Conservation (phyloP, 2,329 filamentous ascomycete species). For the Macrophomina tecta region DNA sequence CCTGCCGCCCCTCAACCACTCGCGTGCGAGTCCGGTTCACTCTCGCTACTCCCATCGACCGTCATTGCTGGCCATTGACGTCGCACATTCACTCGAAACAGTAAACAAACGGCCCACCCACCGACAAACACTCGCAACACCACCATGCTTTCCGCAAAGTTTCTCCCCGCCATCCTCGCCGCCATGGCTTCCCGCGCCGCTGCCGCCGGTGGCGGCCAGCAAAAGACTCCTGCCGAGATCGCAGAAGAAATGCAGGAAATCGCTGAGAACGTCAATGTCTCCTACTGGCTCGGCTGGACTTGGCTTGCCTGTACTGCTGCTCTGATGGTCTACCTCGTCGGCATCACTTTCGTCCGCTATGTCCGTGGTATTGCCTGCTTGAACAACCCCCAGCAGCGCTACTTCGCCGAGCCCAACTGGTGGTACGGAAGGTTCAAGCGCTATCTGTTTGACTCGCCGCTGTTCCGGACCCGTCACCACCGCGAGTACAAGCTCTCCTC, state of each 20-base stretch:
- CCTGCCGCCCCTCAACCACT: conserved; percentile 1
- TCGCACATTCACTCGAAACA: conserved; percentile 16
- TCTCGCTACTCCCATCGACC: conserved; percentile 18
- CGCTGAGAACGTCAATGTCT: conserved; percentile 41
- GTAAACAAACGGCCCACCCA: background rate
- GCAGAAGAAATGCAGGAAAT: conserved; percentile 21
- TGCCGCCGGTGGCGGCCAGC: background rate
- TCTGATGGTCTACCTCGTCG: conserved; percentile 71
- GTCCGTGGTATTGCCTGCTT: conserved; percentile 77
- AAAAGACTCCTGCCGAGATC: conserved; percentile 8
- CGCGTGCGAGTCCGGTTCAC: conserved; percentile 24
- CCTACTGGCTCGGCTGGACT: conserved; percentile 46
- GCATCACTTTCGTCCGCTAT: conserved; percentile 67
- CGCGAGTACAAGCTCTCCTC: conserved; percentile 58
- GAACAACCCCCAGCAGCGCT: conserved; percentile 78
- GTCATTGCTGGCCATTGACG: conserved; percentile 27
- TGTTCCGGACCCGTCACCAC: conserved; percentile 56
- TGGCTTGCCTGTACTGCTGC: conserved; percentile 68
- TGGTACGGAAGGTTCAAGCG: conserved; percentile 53
- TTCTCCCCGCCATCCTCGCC: background rate
- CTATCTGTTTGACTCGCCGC: conserved; percentile 54
- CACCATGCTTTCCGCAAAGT: conserved; percentile 15
- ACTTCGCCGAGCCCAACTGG: conserved; percentile 71
- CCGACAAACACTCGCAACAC: background rate
- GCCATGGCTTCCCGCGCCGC: conserved; percentile 14